Evolutionary conservation across 2,329 filamentous ascomycete species (phyloP), one percentile per base, ranked within the genome.

Genomic region (Claviceps africana): DNA sequence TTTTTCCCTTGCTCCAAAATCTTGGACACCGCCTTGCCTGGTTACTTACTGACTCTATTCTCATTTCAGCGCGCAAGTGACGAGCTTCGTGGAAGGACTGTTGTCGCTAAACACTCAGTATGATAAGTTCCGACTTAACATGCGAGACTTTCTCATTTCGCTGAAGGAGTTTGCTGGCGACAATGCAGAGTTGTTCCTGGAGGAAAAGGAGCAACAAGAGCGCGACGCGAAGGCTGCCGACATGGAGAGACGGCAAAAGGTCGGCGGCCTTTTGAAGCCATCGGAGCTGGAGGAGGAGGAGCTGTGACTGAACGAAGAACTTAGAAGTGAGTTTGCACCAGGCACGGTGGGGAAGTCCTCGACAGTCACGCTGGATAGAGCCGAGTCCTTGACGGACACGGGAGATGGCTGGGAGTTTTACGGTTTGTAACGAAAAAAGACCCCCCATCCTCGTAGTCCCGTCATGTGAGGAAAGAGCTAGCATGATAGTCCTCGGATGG

Each of bases 151-250:
- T 79, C 73, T 98, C 59, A 95, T 98, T 62, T 94, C 90, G 22
- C 76, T 98, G 60, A 95, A 96, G 72, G 94, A 98, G 70, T 98
- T 97, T 57, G 83, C 88, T 1, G 93, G 88, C 50, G 93, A 98
- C 70, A 96, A 97, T 61, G 82, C 91, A 1, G 93, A 98, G 64
- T 77, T 98, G 10, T 98, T 86, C 69, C 82, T 86, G 4, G 90
- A 95, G 54, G 93, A 98, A 68, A 89, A 95, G 68, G 93, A 98
- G 69, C 86, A 94, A 67, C 88, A 89, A 57, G 85, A 91, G 55
- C 82, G 82, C 58, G 87, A 91, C 60, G 87, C 86, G 47, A 88
- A 90, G 67, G 83, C 85, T 48, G 86, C 88, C 22, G 94, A 98
- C 67, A 83, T 90, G 62, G 88, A 96, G 70, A 85, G 91, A 59